Percentiles rank a stretch among this genome's conserved stretches.
Conservation (phyloP, 1,284 basidiomycete genomes). For the Tetrapyrgos nigripes region DNA sequence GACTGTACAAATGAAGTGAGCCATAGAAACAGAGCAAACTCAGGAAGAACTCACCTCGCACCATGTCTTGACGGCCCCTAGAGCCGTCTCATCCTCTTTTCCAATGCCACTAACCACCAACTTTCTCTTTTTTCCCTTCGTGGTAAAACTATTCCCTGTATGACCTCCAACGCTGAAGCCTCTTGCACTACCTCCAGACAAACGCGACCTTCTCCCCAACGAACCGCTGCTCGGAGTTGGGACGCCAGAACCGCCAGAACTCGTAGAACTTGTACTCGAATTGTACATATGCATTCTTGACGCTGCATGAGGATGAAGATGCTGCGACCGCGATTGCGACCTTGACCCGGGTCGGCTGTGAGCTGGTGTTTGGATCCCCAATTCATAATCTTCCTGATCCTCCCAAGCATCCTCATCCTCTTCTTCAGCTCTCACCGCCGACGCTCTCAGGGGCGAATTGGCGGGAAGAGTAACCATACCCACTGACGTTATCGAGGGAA, state of each 20-base stretch:
- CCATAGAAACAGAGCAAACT: constrained; percentile 1
- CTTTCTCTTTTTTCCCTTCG: constrained; percentile 28
- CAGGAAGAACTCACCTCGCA: constrained; percentile 36
- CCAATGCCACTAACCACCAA: constrained; percentile 40
- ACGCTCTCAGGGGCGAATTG: neutral
- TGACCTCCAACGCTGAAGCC: neutral
- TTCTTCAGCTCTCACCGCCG: neutral
- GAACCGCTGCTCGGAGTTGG: no score
- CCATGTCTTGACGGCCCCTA: constrained; percentile 39
- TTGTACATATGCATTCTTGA: neutral
- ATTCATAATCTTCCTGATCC: neutral
- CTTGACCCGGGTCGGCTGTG: no score
- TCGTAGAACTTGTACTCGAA: neutral
- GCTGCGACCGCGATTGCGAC: no score
- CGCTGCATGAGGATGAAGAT: neutral
- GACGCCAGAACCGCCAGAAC: neutral
- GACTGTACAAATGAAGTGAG: neutral
- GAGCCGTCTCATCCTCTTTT: constrained; percentile 27
- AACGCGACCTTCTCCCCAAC: neutral
- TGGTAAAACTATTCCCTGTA: no score
- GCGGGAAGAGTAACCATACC: no score
- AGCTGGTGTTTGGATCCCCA: no score
- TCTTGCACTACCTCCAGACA: neutral
- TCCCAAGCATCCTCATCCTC: neutral
- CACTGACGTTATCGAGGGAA: no score